A percentile compares a stretch with the other conserved stretches of the same genome.
phyloP scores from a whole-genome alignment of 2,329 filamentous ascomycete species.

The Bertia moriformis region DNA sequence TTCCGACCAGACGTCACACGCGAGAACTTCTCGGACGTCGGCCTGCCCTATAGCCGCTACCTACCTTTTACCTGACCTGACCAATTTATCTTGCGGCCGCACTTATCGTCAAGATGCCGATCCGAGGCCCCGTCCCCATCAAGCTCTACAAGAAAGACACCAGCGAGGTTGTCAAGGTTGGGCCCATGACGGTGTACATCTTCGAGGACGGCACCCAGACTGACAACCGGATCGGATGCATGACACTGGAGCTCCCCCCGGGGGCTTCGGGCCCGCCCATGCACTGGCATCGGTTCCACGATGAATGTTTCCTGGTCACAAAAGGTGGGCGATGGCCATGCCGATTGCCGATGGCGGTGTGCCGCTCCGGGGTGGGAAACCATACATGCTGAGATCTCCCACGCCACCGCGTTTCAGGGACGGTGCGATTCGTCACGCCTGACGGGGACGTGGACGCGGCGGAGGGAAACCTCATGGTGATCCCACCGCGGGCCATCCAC shows the following conservation, averaged over 20 bases:
- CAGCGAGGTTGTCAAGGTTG: conserved; percentile 14
- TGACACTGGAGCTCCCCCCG: conserved; percentile 14
- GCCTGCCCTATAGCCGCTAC: too few species aligned
- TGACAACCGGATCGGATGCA: conserved; percentile 15
- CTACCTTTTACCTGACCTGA: too few species aligned
- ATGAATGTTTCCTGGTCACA: conserved; percentile 18
- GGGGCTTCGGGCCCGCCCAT: conserved; percentile 17
- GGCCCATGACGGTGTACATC: conserved; percentile 16
- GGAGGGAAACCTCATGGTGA: conserved; percentile 17
- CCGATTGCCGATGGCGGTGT: background rate
- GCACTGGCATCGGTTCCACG: conserved; percentile 22
- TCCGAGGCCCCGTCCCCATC: conserved; percentile 14
- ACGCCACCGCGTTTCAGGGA: too few species aligned
- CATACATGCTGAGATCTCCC: too few species aligned
- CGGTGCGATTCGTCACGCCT: conserved; percentile 15
- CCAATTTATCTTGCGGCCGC: too few species aligned
- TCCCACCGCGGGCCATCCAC: conserved; percentile 18
- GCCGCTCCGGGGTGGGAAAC: too few species aligned
- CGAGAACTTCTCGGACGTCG: too few species aligned
- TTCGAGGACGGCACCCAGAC: conserved; percentile 18
- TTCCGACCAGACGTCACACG: too few species aligned
- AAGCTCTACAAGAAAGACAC: conserved; percentile 13
- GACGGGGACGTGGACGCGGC: conserved; percentile 14
- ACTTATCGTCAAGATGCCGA: conserved; percentile 13
- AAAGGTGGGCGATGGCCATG: conserved; percentile 13